Evolutionary conservation across 2,329 filamentous ascomycete species (phyloP), one percentile per base, ranked within the genome.

Genomic region (Exophiala sideris): DNA sequence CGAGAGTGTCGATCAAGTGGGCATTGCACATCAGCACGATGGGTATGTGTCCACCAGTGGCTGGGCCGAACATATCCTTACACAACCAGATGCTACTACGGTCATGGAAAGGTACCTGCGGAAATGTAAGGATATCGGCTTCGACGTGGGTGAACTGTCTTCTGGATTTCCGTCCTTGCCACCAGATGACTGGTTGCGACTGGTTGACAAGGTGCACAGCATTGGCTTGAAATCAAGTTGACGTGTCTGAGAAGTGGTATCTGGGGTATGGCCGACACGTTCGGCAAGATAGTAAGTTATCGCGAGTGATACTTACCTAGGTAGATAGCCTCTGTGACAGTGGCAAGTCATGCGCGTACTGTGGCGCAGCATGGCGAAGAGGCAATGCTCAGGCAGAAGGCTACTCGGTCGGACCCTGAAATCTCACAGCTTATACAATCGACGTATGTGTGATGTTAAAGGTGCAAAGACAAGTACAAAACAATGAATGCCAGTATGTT

Each of bases 1-100:
- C n/a, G n/a, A n/a, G n/a, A n/a, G n/a, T n/a, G n/a, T n/a, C n/a
- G n/a, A n/a, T n/a, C n/a, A n/a, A n/a, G n/a, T n/a, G n/a, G n/a
- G n/a, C n/a, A n/a, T n/a, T n/a, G n/a, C n/a, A n/a, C n/a, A n/a
- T n/a, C 66, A 73, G 41, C 64, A 79, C 59, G 70, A 69, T 18
- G 76, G 77, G 18, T 80, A 81, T 61, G 76, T 80, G 3, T 79
- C 76, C n/a, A 80, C 78, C 10, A 78, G 79, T 35, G 78, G 79
- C 38, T 81, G 77, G 75, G 76, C 78, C 49, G 78, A 81, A 58
- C 77, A 81, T 60, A 67, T 81, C 45, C 72, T 80, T 1, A 74
- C 75, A 4, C 76, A 79, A 52, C 71, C 76, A 1, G 73, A 78
- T 46, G 64, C 73, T 2, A 65, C 66, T 4, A 58, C 65, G 1